These are phyloP conservation scores for Ascochyta clinopodiicola DNA, from an alignment of 2,329 filamentous ascomycete species.

Conservation along the genomic window DNA sequence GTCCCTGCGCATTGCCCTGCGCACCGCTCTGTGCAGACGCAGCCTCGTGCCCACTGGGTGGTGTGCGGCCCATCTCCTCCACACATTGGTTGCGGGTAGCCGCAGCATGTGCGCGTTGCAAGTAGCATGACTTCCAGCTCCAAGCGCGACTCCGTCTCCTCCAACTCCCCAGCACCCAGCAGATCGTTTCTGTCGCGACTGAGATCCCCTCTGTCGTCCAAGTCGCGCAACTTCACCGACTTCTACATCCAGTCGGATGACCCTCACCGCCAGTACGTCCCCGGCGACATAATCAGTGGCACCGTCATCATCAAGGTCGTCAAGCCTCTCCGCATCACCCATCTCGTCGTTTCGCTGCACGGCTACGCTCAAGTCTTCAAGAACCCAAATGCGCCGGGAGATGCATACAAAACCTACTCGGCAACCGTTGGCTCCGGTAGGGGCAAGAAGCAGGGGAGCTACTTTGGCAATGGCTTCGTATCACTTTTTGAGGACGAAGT, in stretches of 20 bases:
- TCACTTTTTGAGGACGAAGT: slow-evolving; percentile 83
- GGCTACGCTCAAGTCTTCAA: slow-evolving; percentile 83
- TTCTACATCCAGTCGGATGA: slow-evolving; percentile 80
- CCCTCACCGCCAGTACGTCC: slow-evolving; percentile 76
- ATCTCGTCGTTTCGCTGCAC: slow-evolving; percentile 78
- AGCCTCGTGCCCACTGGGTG: slow-evolving; percentile 4
- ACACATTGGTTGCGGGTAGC: slow-evolving; percentile 38
- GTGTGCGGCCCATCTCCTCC: slow-evolving; percentile 15
- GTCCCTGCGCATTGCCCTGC: not conserved
- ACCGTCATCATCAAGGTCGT: slow-evolving; percentile 74
- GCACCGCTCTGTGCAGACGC: not conserved
- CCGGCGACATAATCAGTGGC: slow-evolving; percentile 76
- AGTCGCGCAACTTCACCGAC: slow-evolving; percentile 72
- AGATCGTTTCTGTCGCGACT: slow-evolving; percentile 60
- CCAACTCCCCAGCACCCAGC: slow-evolving; percentile 35
- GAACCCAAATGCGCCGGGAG: slow-evolving; percentile 67
- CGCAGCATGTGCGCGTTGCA: slow-evolving; percentile 48
- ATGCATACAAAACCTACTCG: slow-evolving; percentile 57
- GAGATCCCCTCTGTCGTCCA: slow-evolving; percentile 61
- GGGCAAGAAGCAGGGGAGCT: slow-evolving; percentile 60
- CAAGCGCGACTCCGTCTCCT: slow-evolving; percentile 39
- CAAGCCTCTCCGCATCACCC: slow-evolving; percentile 78
- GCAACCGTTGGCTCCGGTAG: slow-evolving; percentile 61
- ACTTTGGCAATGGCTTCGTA: slow-evolving; percentile 79
- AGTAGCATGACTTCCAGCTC: slow-evolving; percentile 50